Evolutionary conservation across 805 yeast species (phyloP).

Genomic region (Candida ficus): DNA sequence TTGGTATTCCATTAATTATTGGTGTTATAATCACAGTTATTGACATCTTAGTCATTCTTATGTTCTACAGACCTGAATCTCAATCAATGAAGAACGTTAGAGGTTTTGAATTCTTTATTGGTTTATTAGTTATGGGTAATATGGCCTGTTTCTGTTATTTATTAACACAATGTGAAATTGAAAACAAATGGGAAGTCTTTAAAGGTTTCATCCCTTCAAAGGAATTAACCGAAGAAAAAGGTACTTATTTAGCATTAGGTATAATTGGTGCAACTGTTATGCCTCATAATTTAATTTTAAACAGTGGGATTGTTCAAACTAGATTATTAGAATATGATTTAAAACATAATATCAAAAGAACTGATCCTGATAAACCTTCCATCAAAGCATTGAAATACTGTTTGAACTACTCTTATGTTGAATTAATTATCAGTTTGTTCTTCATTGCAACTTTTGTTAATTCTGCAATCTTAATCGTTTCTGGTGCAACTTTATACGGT

Average conservation of each 20-base stretch:
- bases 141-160: conserved; percentile 73
- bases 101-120: conserved; percentile 71
- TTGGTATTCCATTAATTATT: conserved; percentile 62
- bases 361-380: conserved; percentile 58
- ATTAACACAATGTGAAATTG: conserved; percentile 52
- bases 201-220: conserved; percentile 68
- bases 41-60: conserved; percentile 72
- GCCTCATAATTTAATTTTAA: conserved; percentile 87
- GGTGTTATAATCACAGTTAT: conserved; percentile 79
- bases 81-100: conserved; percentile 74
- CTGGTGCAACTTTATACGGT: conserved; percentile 77
- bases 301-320: conserved; percentile 85
- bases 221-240: conserved; percentile 57
- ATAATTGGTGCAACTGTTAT: conserved; percentile 91
- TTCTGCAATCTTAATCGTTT: conserved; percentile 83
- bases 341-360: conserved; percentile 41
- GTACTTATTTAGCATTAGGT: conserved; percentile 73
- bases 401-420: conserved; percentile 76
- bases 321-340: conserved; percentile 71
- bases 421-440: conserved; percentile 73
- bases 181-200: conserved; percentile 45
- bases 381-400: conserved; percentile 75
- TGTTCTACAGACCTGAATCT: conserved; percentile 72
- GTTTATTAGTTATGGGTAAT: conserved; percentile 64
- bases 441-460: conserved; percentile 91